Conservation (phyloP, 345 rosid species). For the Rhizophora apiculata region DNA sequence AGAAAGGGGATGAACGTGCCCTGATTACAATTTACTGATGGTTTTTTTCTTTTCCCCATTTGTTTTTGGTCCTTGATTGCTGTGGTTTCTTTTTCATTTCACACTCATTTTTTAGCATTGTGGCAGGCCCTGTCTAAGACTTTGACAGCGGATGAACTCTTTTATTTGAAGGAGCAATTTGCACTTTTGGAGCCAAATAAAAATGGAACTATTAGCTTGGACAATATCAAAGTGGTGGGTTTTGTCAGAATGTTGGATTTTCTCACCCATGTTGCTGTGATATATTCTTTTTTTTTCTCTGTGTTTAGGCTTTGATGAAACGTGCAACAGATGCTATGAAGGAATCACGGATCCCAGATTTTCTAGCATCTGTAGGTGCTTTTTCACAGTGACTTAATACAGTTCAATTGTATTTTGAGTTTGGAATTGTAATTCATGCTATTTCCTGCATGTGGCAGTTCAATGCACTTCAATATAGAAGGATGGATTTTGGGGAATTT, state of each 20-base stretch:
- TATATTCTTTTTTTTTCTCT: background rate
- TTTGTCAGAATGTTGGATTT: background rate
- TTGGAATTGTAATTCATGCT: background rate
- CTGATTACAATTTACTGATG: too few relatives aligned
- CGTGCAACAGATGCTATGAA: constrained; percentile 88
- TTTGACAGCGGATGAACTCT: constrained; percentile 55
- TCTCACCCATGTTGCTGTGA: constrained; percentile 2
- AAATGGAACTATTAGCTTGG: constrained; percentile 60
- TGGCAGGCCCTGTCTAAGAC: constrained; percentile 88
- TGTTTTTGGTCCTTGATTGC: background rate
- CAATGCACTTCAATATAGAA: constrained; percentile 77
- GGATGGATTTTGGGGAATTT: constrained; percentile 92
- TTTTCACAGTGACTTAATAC: background rate
- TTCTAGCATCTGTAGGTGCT: constrained; percentile 67
- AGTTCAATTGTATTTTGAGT: background rate
- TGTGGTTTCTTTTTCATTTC: background rate
- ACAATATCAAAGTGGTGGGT: constrained; percentile 65
- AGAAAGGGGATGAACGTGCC: too few relatives aligned
- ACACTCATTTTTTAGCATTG: constrained; percentile 5
- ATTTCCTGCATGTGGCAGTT: constrained; percentile 41
- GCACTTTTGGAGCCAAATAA: constrained; percentile 64
- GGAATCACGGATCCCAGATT: constrained; percentile 84
- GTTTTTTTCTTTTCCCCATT: background rate
- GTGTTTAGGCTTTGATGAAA: constrained; percentile 76
- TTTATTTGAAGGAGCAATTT: constrained; percentile 74